Base-by-base conservation (phyloP, 768 basidiomycete species). In the Mycena epipterygia region DNA sequence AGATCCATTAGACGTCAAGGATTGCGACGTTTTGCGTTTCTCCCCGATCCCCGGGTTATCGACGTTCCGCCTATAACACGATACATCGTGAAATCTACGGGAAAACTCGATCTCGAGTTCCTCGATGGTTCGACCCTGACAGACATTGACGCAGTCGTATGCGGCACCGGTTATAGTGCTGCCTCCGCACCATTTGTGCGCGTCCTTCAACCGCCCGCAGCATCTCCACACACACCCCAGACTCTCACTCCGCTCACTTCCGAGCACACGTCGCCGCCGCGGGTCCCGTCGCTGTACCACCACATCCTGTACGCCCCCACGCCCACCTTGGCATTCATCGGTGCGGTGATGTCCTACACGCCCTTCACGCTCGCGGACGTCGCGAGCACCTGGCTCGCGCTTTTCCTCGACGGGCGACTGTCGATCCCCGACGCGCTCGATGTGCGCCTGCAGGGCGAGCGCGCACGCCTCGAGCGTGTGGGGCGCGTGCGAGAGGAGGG, bases 331-430 rank as follows among this genome's bases (percentile, higher is more conserved):
- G 87, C 84, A 9, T 88, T 88, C 76, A 78, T 85, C 39, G 86
- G 85, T 41, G 78, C 84, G 1, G 68, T 82, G 13, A 76, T 86
- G 59, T 81, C 82, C 19, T 85, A 83, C 71, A 87, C 84, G 12
- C 88, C 88, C 3, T 89, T 88, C 73, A 80, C 80, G 5, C 79
- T 88, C 68, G 83, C 85, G 1, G 87, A 89, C 66, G 77, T 89
- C 52, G 79, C 79, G 23, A 86, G 84, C 75, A 86, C 84, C 4
- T 88, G 85, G 85, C 81, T 89, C 44, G 75, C 86, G 1, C 76
- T 86, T 23, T 81, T 82, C 3, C 88, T 86, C 85, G 64, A 70
- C 3, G 72, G 78, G 2, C 66, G 74, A 30, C 72, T 82, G 17
- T 16, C 68, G 2, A 81, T 85, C 65, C 86, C 87, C 0, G 59